These are phyloP conservation scores for Tilletia indica DNA, from an alignment of 1,284 basidiomycete genomes.

Conservation along the genomic window DNA sequence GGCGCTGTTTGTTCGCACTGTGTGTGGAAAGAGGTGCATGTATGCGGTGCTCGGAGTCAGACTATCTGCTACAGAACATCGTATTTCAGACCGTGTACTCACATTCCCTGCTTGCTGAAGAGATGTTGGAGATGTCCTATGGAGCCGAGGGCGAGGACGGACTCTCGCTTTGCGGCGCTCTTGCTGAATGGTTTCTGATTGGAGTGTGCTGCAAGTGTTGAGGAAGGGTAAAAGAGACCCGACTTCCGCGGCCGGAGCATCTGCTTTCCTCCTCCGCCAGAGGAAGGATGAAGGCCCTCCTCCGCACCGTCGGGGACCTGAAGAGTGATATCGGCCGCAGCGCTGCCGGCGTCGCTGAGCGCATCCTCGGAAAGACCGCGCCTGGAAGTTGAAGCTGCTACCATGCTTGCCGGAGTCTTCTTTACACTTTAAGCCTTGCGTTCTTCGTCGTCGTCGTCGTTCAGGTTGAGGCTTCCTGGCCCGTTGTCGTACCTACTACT, in stretches of 20 bases:
- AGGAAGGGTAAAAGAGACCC: slow-evolving; percentile 30
- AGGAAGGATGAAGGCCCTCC: too few relatives aligned
- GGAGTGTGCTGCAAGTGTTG: slow-evolving; percentile 29
- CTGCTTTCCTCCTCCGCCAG: neutral
- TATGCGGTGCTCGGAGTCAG: neutral
- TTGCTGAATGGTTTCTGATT: slow-evolving; percentile 43
- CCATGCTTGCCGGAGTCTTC: neutral
- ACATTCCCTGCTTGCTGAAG: slow-evolving; percentile 44
- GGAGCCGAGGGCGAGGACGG: slow-evolving; percentile 39
- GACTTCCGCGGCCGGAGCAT: neutral
- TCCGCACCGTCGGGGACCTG: too few relatives aligned
- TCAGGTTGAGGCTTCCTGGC: neutral
- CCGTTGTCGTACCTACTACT: too few relatives aligned
- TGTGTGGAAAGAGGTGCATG: neutral
- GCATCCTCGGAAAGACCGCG: neutral
- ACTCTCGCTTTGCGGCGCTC: slow-evolving; percentile 43
- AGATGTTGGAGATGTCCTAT: slow-evolving; percentile 46
- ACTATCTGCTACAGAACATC: neutral
- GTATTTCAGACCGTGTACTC: slow-evolving; percentile 17
- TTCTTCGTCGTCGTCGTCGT: neutral
- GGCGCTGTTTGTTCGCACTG: slow-evolving; percentile 32
- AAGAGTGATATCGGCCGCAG: too few relatives aligned
- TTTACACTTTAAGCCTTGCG: neutral
- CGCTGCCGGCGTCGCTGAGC: neutral
- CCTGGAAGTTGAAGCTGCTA: neutral